Base-by-base conservation (phyloP, 768 basidiomycete genomes). In the Pleurotus salmoneostramineus region DNA sequence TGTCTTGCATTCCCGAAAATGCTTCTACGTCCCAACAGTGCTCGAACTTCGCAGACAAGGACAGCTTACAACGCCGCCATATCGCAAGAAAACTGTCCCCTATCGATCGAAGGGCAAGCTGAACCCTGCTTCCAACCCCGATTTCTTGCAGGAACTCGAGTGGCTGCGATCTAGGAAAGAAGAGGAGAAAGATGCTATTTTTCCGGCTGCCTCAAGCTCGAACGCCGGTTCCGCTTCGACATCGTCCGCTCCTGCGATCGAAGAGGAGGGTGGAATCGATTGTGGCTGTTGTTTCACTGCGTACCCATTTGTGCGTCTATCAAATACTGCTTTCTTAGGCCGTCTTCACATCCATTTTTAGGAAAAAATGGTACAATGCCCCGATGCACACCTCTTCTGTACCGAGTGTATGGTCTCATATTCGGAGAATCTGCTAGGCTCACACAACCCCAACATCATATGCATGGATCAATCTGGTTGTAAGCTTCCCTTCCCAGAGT, bases 351-450 rank as follows among this genome's bases (percentile, higher is more conserved):
- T 8, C 37, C 4, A 43, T 37, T 55, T 55, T 17, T 64, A 95
- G 92, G 82, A 83, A 42, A 84, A 89, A 63, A 89, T 95, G 87
- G 78, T 91, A 1, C 93, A 95, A 72, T 96, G 94, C 64, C 85
- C 89, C 0, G 93, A 95, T 56, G 85, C 88, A 0, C 94, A 97
- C 68, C 81, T 94, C 2, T 97, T 96, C 74, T 96, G 94, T 70
- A 74, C 68, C 35, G 71, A 76, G 1, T 96, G 94, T 67, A 81
- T 92, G 70, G 81, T 71, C 1, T 72, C 79, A 2, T 89, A 93
- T 64, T 85, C 87, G 1, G 82, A 85, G 35, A 86, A 76, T 31
- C 77, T 83, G 33, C 80, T 95, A 8, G 87, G 85, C 45, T 72
- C 78, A 50, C 87, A 87, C 62, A 79, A 84, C 63, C 69, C 82